Evolutionary conservation across 352 stramenopile species (phyloP).

Genomic region (Lagenidium sp.): DNA sequence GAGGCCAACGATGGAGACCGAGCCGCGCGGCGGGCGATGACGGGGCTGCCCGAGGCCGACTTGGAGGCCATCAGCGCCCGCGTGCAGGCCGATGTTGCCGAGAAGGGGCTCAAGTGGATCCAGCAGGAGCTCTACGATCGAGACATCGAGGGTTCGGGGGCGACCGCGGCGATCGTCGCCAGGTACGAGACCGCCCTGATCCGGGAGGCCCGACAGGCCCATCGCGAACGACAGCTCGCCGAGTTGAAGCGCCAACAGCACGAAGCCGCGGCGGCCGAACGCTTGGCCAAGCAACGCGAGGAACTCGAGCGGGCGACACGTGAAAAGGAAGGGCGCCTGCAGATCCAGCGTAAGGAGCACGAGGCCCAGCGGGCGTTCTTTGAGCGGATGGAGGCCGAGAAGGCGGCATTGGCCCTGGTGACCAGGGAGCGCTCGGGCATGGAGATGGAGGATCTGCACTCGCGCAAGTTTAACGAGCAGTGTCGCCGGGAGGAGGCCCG

Average conservation of each 20-base stretch:
- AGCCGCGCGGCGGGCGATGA: too few species aligned
- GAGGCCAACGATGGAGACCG: too few species aligned
- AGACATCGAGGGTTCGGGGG: slow-evolving; percentile 44
- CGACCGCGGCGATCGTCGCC: slow-evolving; percentile 28
- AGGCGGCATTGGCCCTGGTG: slow-evolving; percentile 20
- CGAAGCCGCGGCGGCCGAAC: slow-evolving; percentile 12
- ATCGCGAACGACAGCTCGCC: not conserved
- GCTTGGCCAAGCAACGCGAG: slow-evolving; percentile 25
- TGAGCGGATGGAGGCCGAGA: slow-evolving; percentile 48
- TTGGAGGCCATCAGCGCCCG: slow-evolving; percentile 2
- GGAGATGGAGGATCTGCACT: slow-evolving; percentile 42
- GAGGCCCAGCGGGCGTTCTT: slow-evolving; percentile 44
- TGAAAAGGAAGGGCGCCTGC: slow-evolving; percentile 21
- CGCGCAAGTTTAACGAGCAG: slow-evolving; percentile 34
- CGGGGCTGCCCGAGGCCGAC: not conserved
- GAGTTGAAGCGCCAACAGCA: slow-evolving; percentile 12
- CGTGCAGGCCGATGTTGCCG: slow-evolving; percentile 20
- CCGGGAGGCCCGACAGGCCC: slow-evolving; percentile 17
- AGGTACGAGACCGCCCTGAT: slow-evolving; percentile 30
- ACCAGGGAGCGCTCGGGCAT: slow-evolving; percentile 41
- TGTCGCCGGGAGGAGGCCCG: slow-evolving; percentile 19
- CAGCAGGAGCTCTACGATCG: slow-evolving; percentile 78
- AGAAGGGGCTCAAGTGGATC: slow-evolving; percentile 53
- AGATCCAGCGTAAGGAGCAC: slow-evolving; percentile 34
- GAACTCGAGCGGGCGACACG: slow-evolving; percentile 23